Conservation (phyloP, 2,329 filamentous ascomycete genomes). For the Fonsecaea nubica region DNA sequence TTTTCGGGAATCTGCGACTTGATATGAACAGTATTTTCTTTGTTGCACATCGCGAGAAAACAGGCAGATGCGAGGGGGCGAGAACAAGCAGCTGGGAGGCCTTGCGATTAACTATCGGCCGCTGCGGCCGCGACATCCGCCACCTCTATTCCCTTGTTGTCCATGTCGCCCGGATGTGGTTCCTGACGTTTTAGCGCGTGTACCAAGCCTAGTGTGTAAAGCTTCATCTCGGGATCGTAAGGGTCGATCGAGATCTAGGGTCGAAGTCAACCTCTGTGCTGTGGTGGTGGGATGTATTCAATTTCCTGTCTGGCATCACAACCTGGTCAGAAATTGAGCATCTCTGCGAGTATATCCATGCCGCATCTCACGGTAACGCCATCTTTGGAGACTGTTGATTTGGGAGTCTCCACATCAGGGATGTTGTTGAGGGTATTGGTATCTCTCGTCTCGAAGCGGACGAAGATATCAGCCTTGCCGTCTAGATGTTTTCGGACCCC, state of each 20-base stretch:
- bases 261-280: neutral
- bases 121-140: neutral
- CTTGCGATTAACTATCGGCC: neutral
- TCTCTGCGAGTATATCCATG: neutral
- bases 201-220: neutral
- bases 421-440: neutral
- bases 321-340: neutral
- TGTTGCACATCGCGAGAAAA: neutral
- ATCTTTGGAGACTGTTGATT: neutral
- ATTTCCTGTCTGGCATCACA: neutral
- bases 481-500: neutral
- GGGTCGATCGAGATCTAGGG: neutral
- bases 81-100: neutral
- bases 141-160: neutral
- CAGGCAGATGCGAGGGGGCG: neutral
- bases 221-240: neutral
- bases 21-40: neutral
- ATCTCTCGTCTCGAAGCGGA: neutral
- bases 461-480: neutral
- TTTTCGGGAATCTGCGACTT: neutral
- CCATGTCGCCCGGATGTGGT: neutral
- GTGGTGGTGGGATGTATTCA: neutral
- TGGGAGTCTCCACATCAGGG: neutral
- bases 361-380: neutral
- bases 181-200: neutral